A percentile compares a stretch with the other conserved stretches of the same genome.
These are phyloP conservation scores for Phoma sp. DNA, from an alignment of 2,329 filamentous ascomycete genomes.

Conservation along the genomic window DNA sequence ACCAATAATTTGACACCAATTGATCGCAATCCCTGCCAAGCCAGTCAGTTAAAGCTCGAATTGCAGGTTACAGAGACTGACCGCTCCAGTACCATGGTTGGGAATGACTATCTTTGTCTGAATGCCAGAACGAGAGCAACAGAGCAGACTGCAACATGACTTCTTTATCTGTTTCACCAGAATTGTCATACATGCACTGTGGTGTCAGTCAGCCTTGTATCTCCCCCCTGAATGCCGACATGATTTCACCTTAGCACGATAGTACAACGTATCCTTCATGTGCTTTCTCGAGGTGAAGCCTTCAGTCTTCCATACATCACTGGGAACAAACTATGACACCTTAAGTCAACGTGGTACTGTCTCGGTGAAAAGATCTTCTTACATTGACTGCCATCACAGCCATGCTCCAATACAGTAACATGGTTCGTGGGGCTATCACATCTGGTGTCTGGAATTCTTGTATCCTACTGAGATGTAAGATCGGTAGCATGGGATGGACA, in stretches of 20 bases:
- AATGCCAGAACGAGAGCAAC: conserved; percentile 13
- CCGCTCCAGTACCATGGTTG: conserved; percentile 19
- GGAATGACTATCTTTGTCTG: conserved; percentile 11
- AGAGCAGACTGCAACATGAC: conserved; percentile 7
- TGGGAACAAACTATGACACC: background rate
- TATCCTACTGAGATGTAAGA: conserved; percentile 1
- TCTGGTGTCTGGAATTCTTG: background rate
- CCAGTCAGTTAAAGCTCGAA: background rate
- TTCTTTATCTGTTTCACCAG: conserved; percentile 10
- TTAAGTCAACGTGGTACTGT: background rate
- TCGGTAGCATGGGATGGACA: conserved; percentile 8
- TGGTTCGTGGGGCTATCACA: background rate
- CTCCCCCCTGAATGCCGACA: no score
- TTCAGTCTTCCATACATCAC: conserved; percentile 6
- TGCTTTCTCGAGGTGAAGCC: conserved; percentile 7
- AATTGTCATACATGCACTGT: conserved; percentile 13
- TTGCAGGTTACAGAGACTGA: background rate
- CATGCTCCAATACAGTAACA: conserved; percentile 15
- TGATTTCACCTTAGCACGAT: conserved; percentile 5
- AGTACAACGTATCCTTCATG: conserved; percentile 12
- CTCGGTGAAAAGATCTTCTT: background rate
- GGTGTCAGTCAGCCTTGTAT: background rate
- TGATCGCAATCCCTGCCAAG: conserved; percentile 3
- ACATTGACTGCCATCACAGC: conserved; percentile 11
- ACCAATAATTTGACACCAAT: conserved; percentile 12